phyloP scores from a whole-genome alignment of 352 stramenopile species.

The Globisporangium cystogenes region DNA sequence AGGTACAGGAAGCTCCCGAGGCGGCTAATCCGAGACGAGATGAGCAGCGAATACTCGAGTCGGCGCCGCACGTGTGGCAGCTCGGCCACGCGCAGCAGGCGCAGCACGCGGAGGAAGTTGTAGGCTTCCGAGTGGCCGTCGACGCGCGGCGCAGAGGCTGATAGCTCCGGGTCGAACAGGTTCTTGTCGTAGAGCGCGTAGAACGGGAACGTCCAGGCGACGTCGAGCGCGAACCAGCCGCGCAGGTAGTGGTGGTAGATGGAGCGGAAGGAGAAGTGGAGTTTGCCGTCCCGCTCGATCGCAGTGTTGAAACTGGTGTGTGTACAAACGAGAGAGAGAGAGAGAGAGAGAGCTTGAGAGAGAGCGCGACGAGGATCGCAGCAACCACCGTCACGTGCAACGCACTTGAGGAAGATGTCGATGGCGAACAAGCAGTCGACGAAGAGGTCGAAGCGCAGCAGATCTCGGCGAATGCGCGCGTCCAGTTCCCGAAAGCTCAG shows the following conservation, averaged over 20 bases:
- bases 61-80: slow-evolving; percentile 51
- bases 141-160: slow-evolving; percentile 17
- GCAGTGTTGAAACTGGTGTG: slow-evolving; percentile 60
- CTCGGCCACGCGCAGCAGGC: slow-evolving; percentile 43
- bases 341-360: background rate
- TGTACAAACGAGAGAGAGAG: background rate
- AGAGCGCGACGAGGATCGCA: background rate
- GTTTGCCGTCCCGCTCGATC: slow-evolving; percentile 62
- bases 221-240: slow-evolving; percentile 53
- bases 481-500: slow-evolving; percentile 52
- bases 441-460: slow-evolving; percentile 52
- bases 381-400: background rate
- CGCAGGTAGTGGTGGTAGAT: slow-evolving; percentile 49
- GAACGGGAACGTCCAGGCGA: slow-evolving; percentile 66
- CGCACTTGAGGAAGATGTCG: slow-evolving; percentile 71
- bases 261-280: slow-evolving; percentile 54
- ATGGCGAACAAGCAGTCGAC: slow-evolving; percentile 60
- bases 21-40: slow-evolving; percentile 72
- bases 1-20: slow-evolving; percentile 70
- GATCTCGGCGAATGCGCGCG: slow-evolving; percentile 18
- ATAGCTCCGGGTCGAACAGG: background rate
- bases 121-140: slow-evolving; percentile 31
- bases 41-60: slow-evolving; percentile 68
- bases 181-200: slow-evolving; percentile 47
- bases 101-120: slow-evolving; percentile 36